Conservation (phyloP, 176 grass and related monocot species). For the Oryza glumipatula region DNA sequence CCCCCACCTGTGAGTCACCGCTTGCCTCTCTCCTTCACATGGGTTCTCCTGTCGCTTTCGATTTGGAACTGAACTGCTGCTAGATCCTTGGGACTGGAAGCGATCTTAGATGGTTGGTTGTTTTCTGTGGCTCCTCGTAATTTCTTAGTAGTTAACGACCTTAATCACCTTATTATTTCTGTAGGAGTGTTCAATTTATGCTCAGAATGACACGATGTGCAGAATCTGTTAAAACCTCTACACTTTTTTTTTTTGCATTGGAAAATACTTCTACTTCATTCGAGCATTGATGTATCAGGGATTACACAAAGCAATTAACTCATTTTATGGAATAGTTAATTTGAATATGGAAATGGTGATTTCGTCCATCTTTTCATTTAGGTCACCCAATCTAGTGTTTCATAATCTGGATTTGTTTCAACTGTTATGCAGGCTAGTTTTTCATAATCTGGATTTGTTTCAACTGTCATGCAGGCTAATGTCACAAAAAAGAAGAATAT, state of each 20-base stretch:
- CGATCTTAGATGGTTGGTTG: slow-evolving; percentile 2
- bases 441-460: neutral
- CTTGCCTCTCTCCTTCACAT: neutral
- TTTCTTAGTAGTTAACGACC: slow-evolving; percentile 8
- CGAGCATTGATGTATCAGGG: neutral
- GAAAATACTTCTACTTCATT: neutral
- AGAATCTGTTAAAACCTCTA: neutral
- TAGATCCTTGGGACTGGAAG: slow-evolving; percentile 5
- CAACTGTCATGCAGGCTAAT: neutral
- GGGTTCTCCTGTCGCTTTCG: neutral
- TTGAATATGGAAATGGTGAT: neutral
- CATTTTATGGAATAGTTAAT: neutral
- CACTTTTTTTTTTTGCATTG: neutral
- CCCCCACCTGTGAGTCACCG: slow-evolving; percentile 64
- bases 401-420: neutral
- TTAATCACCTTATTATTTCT: neutral
- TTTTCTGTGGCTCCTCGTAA: neutral
- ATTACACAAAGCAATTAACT: neutral
- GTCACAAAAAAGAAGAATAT: neutral
- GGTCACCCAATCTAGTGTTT: slow-evolving; percentile 9
- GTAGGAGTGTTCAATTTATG: slow-evolving; percentile 5
- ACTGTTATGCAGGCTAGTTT: neutral
- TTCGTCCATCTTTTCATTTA: neutral
- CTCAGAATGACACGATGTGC: neutral
- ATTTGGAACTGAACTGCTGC: slow-evolving; percentile 31